Base-by-base conservation (phyloP, 2,329 filamentous ascomycete genomes). In the Ophiosphaerella korrae region DNA sequence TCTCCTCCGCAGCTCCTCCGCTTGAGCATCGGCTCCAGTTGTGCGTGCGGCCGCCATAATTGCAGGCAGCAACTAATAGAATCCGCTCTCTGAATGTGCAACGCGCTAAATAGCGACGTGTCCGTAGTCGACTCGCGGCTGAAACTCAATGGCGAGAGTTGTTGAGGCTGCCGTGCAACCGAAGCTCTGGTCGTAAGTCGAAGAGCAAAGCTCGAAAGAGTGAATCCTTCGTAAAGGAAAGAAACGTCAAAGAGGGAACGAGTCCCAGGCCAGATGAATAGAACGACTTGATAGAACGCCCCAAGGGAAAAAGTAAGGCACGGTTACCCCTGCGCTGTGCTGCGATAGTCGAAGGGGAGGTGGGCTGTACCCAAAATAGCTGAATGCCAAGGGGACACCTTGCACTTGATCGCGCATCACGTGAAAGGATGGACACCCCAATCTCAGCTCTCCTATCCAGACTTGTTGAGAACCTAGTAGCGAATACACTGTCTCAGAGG, bases 1-100 rank as follows among this genome's bases (percentile, higher is more conserved):
- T 66, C 78, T 76, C 61, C 74, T 76, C 66, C 76, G 71, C 62
- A 79, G 64, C 60, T 77, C 76, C 37, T 77, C 76, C 42, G 70
- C 60, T 50, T 75, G 74, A 39, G 64, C 62, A 51, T 79, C 74
- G 5, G 70, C 66, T 56, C 77, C 78, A 5, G 76, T 77, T 48
- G 71, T 58, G 46, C 55, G 66, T 50, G 64, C 66, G 42, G 64
- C 51, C 41, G 66, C 59, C 71, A 74, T 74, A 46, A 23, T 68
- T 35, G 42, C 45, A 39, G 24, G 34, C 32, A 18, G 32, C 35
- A 38, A 6, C 5, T 35, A 31, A 13, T 6, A 31, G 14, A 14
- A 13, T 26, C 26, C 31, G 45, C 38, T 21, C n/a, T 18, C 31
- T 35, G n/a, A 42, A 23, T 24, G 43, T 42, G 46, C 24, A 38